Percentiles rank a stretch among this genome's conserved stretches.
Conservation (phyloP, 257 asterid genomes). For the Apocynum venetum region DNA sequence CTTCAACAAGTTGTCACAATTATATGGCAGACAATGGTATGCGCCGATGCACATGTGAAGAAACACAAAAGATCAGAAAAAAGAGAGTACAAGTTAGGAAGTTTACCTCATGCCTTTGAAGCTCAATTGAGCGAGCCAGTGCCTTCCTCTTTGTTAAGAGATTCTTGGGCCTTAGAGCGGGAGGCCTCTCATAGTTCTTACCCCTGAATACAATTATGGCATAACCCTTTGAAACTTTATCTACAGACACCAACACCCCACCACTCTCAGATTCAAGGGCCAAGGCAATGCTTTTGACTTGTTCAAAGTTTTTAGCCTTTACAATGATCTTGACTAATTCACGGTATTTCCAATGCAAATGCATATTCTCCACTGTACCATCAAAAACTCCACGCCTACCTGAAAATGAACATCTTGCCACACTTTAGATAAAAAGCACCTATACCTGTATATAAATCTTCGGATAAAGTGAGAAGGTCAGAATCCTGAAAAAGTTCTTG, state of each 20-base stretch:
- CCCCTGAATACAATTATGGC: constrained; percentile 89
- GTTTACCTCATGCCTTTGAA: constrained; percentile 86
- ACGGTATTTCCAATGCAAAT: constrained; percentile 95
- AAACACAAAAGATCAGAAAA: not conserved
- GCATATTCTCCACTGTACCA: constrained; percentile 99
- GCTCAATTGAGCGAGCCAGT: constrained; percentile 94
- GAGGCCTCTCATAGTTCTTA: constrained; percentile 74
- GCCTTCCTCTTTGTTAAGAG: constrained; percentile 94
- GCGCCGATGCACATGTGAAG: not conserved
- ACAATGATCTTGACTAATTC: constrained; percentile 85
- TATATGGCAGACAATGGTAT: too few relatives aligned
- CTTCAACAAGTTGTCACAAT: not conserved
- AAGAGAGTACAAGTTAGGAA: not conserved
- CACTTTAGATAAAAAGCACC: not conserved
- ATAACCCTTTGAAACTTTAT: constrained; percentile 89
- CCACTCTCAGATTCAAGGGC: constrained; percentile 98
- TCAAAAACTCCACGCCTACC: constrained; percentile 98
- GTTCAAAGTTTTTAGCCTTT: constrained; percentile 64
- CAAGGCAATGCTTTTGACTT: constrained; percentile 71
- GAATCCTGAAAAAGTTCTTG: constrained; percentile 24
- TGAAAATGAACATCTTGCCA: constrained; percentile 35
- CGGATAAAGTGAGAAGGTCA: constrained; percentile 14
- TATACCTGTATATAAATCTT: not conserved
- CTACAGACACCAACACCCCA: constrained; percentile 84
- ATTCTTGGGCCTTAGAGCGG: constrained; percentile 71